Conservation (phyloP, 345 rosid genomes). For the Eucalyptus globulus region DNA sequence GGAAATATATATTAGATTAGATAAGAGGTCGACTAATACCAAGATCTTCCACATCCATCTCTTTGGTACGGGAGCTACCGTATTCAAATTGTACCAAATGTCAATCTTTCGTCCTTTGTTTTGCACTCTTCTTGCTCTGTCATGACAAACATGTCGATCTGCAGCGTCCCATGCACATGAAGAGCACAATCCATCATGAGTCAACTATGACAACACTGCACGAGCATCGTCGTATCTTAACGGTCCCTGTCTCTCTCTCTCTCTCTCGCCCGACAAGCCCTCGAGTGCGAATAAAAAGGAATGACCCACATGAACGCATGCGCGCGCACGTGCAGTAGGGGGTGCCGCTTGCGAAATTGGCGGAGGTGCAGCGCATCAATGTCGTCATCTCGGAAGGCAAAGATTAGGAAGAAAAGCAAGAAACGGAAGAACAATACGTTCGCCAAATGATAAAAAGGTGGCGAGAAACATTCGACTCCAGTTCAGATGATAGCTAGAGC, state of each 20-base stretch:
- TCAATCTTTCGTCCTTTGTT: background rate
- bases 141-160: background rate
- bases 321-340: background rate
- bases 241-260: background rate
- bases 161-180: background rate
- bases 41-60: background rate
- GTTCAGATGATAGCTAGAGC: background rate
- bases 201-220: background rate
- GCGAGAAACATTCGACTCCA: background rate
- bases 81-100: background rate
- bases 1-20: background rate
- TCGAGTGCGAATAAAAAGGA: background rate
- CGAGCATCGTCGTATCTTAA: background rate
- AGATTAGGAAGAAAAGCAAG: background rate
- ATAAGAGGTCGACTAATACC: background rate
- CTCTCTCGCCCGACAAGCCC: background rate
- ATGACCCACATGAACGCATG: background rate
- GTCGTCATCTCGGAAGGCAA: background rate
- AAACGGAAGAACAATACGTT: background rate
- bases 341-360: background rate
- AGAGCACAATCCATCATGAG: background rate
- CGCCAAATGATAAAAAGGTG: background rate
- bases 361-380: background rate
- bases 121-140: background rate
- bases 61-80: background rate